phyloP scores from a whole-genome alignment of 257 asterid species.

The Lycium barbarum region DNA sequence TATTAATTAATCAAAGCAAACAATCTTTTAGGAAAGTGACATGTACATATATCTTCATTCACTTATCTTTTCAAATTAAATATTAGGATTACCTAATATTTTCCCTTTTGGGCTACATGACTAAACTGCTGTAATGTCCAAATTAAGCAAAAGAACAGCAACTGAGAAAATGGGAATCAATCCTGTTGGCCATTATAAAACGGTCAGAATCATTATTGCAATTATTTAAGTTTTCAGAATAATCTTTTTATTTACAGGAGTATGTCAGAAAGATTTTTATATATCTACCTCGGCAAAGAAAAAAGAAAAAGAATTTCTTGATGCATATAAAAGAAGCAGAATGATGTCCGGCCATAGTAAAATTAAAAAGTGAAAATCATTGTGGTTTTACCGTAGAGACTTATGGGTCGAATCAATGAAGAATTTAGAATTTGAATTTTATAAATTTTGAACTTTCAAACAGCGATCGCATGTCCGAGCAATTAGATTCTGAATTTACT shows the following conservation, averaged over 20 bases:
- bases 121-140: neutral
- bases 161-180: conserved; percentile 14
- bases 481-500: no score
- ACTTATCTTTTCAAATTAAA: conserved; percentile 16
- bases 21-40: conserved; percentile 18
- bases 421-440: neutral
- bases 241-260: no score
- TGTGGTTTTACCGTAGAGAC: neutral
- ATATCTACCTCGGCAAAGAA: neutral
- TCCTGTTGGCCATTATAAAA: conserved; percentile 28
- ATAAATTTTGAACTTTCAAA: neutral
- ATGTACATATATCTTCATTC: neutral
- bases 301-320: neutral
- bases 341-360: neutral
- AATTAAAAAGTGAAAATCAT: neutral
- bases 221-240: neutral
- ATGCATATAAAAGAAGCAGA: neutral
- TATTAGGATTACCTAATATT: conserved; percentile 22
- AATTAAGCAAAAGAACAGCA: conserved; percentile 1
- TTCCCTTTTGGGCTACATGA: neutral
- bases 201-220: neutral
- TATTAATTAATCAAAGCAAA: neutral
- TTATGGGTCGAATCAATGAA: no score
- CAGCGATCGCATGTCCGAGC: no score
- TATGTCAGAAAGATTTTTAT: neutral